Percentiles rank a stretch among this genome's conserved stretches.
phyloP scores from a whole-genome alignment of 140 eudicot species.

The Ambrosia hybrid region DNA sequence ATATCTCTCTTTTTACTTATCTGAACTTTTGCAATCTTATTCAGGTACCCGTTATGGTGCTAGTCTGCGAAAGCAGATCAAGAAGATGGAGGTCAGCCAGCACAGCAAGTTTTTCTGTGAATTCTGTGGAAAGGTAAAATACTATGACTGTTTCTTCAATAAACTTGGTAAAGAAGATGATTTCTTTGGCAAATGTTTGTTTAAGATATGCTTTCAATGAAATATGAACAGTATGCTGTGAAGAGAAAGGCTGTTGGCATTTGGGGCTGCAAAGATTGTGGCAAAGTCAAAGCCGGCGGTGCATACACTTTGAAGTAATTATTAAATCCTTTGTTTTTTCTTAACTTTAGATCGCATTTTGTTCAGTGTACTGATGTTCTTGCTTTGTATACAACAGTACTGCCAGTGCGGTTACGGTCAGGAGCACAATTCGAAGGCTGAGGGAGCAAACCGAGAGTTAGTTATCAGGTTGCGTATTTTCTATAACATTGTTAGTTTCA shows the following conservation, averaged over 20 bases:
- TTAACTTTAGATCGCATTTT: neutral
- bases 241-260: constrained; percentile 88
- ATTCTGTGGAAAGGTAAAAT: constrained; percentile 74
- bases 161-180: neutral
- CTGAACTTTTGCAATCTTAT: neutral
- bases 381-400: constrained; percentile 46
- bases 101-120: constrained; percentile 83
- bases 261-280: constrained; percentile 93
- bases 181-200: neutral
- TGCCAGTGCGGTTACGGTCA: constrained; percentile 91
- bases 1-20: neutral
- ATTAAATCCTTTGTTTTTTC: neutral
- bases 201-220: neutral
- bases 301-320: constrained; percentile 82
- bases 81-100: constrained; percentile 84
- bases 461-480: neutral
- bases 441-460: constrained; percentile 95
- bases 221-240: constrained; percentile 59
- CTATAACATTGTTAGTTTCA: constrained; percentile 6
- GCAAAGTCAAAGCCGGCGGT: constrained; percentile 90
- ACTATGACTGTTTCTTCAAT: neutral
- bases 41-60: constrained; percentile 90
- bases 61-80: constrained; percentile 84
- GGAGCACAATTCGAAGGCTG: constrained; percentile 90
- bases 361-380: neutral